These are phyloP conservation scores for Solanum gandarillasii DNA, from an alignment of 257 asterid genomes.

Conservation along the genomic window DNA sequence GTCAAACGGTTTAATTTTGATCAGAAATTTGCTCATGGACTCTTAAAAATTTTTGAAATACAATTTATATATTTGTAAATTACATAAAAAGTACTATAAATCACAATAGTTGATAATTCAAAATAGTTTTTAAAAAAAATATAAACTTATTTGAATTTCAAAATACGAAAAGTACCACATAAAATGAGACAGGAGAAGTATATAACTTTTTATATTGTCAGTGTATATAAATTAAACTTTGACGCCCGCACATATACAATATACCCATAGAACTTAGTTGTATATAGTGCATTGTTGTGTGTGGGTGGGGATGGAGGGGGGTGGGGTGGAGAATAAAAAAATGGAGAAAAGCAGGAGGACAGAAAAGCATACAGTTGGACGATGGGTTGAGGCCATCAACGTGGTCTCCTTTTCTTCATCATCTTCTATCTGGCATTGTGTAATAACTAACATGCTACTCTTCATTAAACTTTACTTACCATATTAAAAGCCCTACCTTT, in stretches of 20 bases:
- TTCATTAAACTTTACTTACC: background rate
- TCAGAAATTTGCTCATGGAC: background rate
- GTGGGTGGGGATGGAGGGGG: background rate
- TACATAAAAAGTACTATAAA: too few species aligned
- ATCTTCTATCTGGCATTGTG: conserved; percentile 24
- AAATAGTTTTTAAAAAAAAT: too few species aligned
- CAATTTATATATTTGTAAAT: too few species aligned
- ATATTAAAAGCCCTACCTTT: background rate
- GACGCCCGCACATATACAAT: background rate
- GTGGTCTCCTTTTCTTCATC: conserved; percentile 23
- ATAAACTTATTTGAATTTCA: too few species aligned
- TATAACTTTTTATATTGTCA: background rate
- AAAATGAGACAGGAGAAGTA: too few species aligned
- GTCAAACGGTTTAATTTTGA: too few species aligned
- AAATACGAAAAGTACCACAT: background rate
- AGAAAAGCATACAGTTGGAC: conserved; percentile 69
- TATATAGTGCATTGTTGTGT: conserved; percentile 3
- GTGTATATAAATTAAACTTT: background rate
- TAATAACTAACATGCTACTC: background rate
- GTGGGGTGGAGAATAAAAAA: conserved; percentile 5
- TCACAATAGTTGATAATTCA: background rate
- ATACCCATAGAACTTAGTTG: background rate
- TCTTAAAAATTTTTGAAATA: background rate
- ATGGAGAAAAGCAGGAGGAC: conserved; percentile 35
- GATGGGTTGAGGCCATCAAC: conserved; percentile 44